Percentiles rank a stretch among this genome's conserved stretches.
phyloP scores from a whole-genome alignment of 768 basidiomycete species.

The Rhodotorula paludigena region DNA sequence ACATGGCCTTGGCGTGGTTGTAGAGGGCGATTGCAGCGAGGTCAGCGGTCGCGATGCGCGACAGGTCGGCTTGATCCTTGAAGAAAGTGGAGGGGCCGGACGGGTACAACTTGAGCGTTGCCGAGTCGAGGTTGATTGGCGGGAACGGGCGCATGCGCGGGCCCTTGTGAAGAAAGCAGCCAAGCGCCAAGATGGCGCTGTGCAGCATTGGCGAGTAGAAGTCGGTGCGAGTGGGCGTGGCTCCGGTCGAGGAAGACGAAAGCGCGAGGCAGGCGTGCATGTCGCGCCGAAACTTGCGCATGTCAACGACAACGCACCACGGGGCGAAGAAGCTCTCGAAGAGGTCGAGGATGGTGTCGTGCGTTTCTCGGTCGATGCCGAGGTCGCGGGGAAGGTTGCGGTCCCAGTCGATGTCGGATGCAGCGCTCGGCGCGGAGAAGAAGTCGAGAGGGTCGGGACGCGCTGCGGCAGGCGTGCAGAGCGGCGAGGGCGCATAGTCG shows the following conservation, averaged over 20 bases:
- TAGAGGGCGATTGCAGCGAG: background rate
- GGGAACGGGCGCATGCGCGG: background rate
- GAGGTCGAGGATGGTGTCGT: constrained; percentile 16
- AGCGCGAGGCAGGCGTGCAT: background rate
- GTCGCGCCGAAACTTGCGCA: background rate
- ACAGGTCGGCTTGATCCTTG: background rate
- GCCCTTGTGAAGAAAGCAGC: background rate
- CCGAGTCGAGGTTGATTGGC: background rate
- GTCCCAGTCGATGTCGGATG: background rate
- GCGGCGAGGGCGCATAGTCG: constrained; percentile 1
- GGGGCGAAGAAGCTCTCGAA: constrained; percentile 7
- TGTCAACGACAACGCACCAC: background rate
- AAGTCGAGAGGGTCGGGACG: background rate
- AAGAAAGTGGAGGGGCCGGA: background rate
- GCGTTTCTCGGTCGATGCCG: background rate
- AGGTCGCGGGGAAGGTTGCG: constrained; percentile 5
- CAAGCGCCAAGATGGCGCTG: constrained; percentile 14
- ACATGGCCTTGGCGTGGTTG: background rate
- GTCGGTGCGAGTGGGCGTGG: constrained; percentile 1
- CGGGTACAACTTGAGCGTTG: background rate
- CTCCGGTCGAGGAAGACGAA: background rate
- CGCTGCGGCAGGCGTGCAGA: background rate
- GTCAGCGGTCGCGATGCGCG: background rate
- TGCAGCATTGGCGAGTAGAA: constrained; percentile 19
- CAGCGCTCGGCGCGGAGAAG: background rate